Base-by-base conservation (phyloP, 2,329 filamentous ascomycete species). In the Alternaria sp. region DNA sequence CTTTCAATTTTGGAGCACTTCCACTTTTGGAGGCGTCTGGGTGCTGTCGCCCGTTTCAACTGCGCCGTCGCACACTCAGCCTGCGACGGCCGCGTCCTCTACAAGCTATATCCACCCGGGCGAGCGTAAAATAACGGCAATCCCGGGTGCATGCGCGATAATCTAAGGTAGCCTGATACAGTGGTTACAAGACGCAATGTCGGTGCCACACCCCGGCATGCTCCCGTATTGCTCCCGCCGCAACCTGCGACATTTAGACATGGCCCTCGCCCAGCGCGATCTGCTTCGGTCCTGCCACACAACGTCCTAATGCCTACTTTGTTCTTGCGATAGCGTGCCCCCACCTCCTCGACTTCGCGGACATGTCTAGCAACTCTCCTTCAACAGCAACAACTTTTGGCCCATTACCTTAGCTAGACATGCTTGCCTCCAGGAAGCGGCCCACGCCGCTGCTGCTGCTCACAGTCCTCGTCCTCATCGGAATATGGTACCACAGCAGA, bases 351-450 rank as follows among this genome's bases (percentile, higher is more conserved):
- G 28, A 36, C 49, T 36, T 52, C 57, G 49, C 63, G 61, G 65
- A 68, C 65, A 74, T 74, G 72, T 68, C 44, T 56, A 55, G 66
- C 69, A 64, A 70, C 65, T 23, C 62, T 59, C 67, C 67, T 60
- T 59, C 69, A 65, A 36, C 56, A 65, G 28, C 56, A 43, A 40
- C 44, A 47, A n/a, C 63, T 56, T 63, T 54, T 65, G 47, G 26
- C 43, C 59, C 59, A 40, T 44, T 62, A 60, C 46, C 43, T 57
- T 55, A 65, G 61, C 59, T 62, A 52, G 67, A 30, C 67, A 78
- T 78, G 76, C 73, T 78, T 64, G 74, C 74, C 21, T 69, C 75
- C 54, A 72, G 74, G 56, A 77, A 74, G 66, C 73, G 75, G 25
- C 71, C 72, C 30, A 57, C 75, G 62, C 72, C 73, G 56, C 62